Base-by-base conservation (phyloP, 1,284 basidiomycete species). In the Tremellales sp. region DNA sequence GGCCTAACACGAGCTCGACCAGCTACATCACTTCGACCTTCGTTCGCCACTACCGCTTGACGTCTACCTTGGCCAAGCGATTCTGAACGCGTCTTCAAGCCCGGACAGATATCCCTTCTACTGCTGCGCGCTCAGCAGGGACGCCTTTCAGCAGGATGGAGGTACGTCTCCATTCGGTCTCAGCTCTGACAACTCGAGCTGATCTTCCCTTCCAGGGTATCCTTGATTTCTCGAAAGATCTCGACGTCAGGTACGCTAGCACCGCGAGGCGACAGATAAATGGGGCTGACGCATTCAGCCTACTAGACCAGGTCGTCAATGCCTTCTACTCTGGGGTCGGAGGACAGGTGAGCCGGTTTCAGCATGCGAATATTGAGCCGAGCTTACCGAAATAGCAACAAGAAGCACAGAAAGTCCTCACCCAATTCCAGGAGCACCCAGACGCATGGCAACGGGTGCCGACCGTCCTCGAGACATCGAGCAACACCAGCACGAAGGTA, bases 361-460 rank as follows among this genome's bases (percentile, higher is more conserved):
- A 11, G 25, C 39, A 17, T 19, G 5, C n/a, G n/a, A n/a, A n/a
- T n/a, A n/a, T n/a, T n/a, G 11, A n/a, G 39, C 23, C 27, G 10
- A 33, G 44, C 27, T 44, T 19, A 26, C 37, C 43, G 60, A 23
- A 29, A 29, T 60, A 96, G 89, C 90, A 90, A 86, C 86, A 89
- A 82, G 74, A 84, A 69, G 90, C 91, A 19, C 91, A 94, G 73
- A 84, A 86, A 68, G 80, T 89, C 51, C 81, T 97, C 57, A 93
- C 92, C 10, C 92, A 96, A 72, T 89, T 99, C 68, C 92, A 98
- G 75, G 96, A 98, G 60, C 82, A 91, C 74, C 88, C 90, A n/a
- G 96, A 98, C 54, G 85, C 92, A 41, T 99, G 96, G 96, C 93
- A 94, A 59, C 83, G 90, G 68, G 96, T 98, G 1, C 96, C 96